These are phyloP conservation scores for Kregervanrija fluxuum DNA, from an alignment of 805 yeast species.

Conservation along the genomic window DNA sequence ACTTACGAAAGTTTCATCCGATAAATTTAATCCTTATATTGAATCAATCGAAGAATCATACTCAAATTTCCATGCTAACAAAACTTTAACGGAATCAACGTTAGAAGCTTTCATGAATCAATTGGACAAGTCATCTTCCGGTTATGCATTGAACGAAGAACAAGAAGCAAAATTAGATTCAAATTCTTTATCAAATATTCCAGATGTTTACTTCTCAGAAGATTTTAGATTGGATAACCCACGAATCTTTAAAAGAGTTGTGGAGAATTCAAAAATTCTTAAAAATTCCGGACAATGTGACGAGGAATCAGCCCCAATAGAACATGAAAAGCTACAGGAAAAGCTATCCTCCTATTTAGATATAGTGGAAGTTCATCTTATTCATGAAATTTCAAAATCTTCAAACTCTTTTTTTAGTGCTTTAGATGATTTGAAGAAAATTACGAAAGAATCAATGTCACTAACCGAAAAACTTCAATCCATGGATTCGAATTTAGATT, in stretches of 20 bases:
- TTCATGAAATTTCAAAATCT: conserved; percentile 76
- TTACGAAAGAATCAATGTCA: conserved; percentile 46
- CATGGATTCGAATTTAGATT: conserved; percentile 39
- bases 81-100: conserved; percentile 36
- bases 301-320: conserved; percentile 28
- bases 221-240: conserved; percentile 85
- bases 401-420: conserved; percentile 83
- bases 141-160: conserved; percentile 11
- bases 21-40: conserved; percentile 38
- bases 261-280: conserved; percentile 44
- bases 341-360: conserved; percentile 78
- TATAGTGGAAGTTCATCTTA: conserved; percentile 71
- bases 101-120: conserved; percentile 29
- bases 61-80: conserved; percentile 35
- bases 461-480: conserved; percentile 41
- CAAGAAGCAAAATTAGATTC: conserved; percentile 18
- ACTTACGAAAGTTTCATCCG: conserved; percentile 36
- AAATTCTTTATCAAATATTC: conserved; percentile 42
- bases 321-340: conserved; percentile 61
- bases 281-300: conserved; percentile 26
- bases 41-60: conserved; percentile 37
- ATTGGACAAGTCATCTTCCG: conserved; percentile 5
- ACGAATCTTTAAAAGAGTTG: conserved; percentile 67
- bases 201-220: conserved; percentile 57
- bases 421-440: conserved; percentile 64